These are phyloP conservation scores for Pseudogymnoascus verrucosus DNA, from an alignment of 2,329 filamentous ascomycete genomes.

Conservation along the genomic window DNA sequence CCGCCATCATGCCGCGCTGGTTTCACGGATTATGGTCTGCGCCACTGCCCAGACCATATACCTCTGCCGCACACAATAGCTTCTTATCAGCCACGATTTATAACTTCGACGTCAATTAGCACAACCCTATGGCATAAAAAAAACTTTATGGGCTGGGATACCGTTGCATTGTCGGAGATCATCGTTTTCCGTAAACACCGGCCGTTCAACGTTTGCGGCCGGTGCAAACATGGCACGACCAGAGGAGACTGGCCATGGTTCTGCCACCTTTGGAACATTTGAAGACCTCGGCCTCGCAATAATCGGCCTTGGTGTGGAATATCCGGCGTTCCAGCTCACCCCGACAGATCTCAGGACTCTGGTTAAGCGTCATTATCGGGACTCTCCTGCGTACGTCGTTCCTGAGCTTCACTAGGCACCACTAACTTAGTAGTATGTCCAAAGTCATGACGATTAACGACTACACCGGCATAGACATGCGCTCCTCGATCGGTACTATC, in stretches of 20 bases:
- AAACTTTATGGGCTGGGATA: background rate
- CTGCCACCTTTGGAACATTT: conserved; percentile 14
- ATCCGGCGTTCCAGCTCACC: conserved; percentile 48
- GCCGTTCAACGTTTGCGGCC: background rate
- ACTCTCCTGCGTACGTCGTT: conserved; percentile 47
- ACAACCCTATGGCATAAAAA: background rate
- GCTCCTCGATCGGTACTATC: conserved; percentile 53
- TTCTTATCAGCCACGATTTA: background rate
- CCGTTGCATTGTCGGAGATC: background rate
- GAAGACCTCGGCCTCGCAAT: conserved; percentile 52
- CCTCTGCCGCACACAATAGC: background rate
- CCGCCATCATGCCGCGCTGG: background rate
- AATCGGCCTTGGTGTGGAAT: conserved; percentile 50
- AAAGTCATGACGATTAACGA: conserved; percentile 57
- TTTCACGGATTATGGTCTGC: background rate
- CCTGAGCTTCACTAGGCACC: background rate
- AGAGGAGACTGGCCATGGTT: background rate
- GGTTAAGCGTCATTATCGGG: conserved; percentile 49
- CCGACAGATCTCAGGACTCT: conserved; percentile 44
- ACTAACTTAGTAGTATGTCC: conserved; percentile 40
- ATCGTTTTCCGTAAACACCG: background rate
- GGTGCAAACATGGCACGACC: background rate
- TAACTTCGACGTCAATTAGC: background rate
- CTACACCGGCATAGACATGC: conserved; percentile 55
- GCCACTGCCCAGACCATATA: background rate